Evolutionary conservation across 139 green algal genomes (phyloP).

Genomic region (Micromonas pusilla): DNA sequence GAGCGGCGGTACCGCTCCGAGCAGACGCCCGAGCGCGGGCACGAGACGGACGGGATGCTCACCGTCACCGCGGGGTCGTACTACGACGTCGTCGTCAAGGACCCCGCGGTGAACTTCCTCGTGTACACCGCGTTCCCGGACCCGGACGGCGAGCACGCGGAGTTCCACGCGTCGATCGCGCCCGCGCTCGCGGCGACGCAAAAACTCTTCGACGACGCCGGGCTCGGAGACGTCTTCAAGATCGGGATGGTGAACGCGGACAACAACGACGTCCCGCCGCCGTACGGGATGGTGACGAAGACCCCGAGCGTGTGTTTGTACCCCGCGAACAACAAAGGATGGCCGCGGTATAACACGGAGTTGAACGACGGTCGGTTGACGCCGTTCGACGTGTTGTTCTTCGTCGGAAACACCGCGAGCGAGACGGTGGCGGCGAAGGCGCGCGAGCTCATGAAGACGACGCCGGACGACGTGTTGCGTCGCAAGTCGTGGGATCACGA

Average conservation of each 20-base stretch:
- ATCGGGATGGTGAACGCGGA: background rate
- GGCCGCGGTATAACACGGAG: constrained; percentile 13
- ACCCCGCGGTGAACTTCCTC: background rate
- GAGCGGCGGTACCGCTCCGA: background rate
- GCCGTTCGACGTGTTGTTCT: constrained; percentile 40
- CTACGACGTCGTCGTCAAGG: background rate
- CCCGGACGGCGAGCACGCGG: background rate
- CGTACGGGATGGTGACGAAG: background rate
- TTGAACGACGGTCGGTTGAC: constrained; percentile 43
- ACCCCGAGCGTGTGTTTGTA: background rate
- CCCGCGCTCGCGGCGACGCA: background rate
- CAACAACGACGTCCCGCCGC: constrained; percentile 11
- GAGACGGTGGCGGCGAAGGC: constrained; percentile 49
- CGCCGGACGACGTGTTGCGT: background rate
- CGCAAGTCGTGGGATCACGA: constrained; percentile 60
- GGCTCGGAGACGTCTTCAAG: background rate
- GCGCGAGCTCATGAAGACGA: background rate
- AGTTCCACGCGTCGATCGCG: background rate
- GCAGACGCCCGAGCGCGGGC: background rate
- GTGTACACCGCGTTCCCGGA: constrained; percentile 5
- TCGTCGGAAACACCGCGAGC: constrained; percentile 75
- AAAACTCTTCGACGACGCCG: background rate
- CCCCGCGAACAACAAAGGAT: background rate
- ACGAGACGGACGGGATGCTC: background rate
- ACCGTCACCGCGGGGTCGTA: constrained; percentile 6